Base-by-base conservation (phyloP, 371 early-diverging fungal genomes). In the Rhizopus sp. region DNA sequence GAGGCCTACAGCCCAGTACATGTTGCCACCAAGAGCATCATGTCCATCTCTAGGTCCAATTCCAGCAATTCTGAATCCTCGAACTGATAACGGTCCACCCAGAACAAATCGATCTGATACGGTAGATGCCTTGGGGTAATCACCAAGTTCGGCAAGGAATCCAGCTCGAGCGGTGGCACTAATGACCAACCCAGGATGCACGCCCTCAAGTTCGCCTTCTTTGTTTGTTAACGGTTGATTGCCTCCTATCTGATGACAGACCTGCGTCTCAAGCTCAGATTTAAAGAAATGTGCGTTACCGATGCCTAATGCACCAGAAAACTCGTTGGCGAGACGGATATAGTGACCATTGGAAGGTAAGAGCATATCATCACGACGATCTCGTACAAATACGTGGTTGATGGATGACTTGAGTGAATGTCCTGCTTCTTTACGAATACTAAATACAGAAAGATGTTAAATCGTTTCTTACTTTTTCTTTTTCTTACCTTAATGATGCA, bases 11-110 rank as follows among this genome's bases (percentile, higher is more conserved):
- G 91, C 83, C 72, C 88, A 84, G 64, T 89, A 93, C 46, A 85
- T 69, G 47, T 95, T 88, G 30, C 96, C 98, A 49, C 98, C 98
- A 3, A 97, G 64, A 1, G 86, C 80, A 68, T 97, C 96, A 79
- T 87, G 64, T 50, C 83, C 79, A 60, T 95, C 96, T 37, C 84
- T 77, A 9, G 96, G 96, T 3, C 98, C 98, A 17, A 96, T 70
- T 6, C 98, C 96, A 59, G 83, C 80, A 45, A 86, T 84, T 67
- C 75, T 75, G 79, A 96, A 97, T 5, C 98, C 98, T 47, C 98
- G 87, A 4, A 97, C 76, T 9, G 88, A 87, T 46, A 83, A 77
- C 6, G 92, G 89, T 1, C 97, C 97, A 50, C 98, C 96, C 37
- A 96, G 64, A 57, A 86, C 80, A 71, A 95, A 95, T 37, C 93